Percentiles rank a stretch among this genome's conserved stretches.
These are phyloP conservation scores for Tolypocladium nubicola DNA, from an alignment of 2,329 filamentous ascomycete genomes.

Conservation along the genomic window DNA sequence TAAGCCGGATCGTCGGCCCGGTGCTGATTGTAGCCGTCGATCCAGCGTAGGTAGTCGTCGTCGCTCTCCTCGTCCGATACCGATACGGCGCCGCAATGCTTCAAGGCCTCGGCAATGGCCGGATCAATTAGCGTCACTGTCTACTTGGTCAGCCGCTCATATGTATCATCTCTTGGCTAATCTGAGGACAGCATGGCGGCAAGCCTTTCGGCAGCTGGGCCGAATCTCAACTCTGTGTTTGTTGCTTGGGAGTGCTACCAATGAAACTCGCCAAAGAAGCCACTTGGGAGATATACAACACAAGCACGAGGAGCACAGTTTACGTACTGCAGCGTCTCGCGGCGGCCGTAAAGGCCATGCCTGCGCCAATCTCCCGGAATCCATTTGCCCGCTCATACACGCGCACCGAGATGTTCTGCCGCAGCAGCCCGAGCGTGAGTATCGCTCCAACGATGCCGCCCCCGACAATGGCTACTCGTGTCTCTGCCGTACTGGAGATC, in stretches of 20 bases:
- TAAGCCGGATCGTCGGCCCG: neutral
- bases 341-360: conserved; percentile 40
- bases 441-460: conserved; percentile 40
- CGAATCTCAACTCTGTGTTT: no score
- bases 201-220: no score
- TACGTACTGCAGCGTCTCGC: conserved; percentile 7
- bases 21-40: conserved; percentile 4
- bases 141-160: conserved; percentile 18
- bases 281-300: no score
- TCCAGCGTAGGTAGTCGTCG: conserved; percentile 11
- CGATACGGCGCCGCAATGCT: neutral
- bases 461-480: conserved; percentile 34
- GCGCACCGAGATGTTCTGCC: conserved; percentile 28
- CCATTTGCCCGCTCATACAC: conserved; percentile 34
- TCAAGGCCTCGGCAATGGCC: conserved; percentile 22
- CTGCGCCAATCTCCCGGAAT: conserved; percentile 37
- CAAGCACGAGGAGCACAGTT: neutral
- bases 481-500: neutral
- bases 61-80: conserved; percentile 4
- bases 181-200: no score
- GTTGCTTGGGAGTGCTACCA: no score
- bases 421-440: conserved; percentile 34
- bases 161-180: neutral
- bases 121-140: conserved; percentile 28
- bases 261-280: no score